Base-by-base conservation (phyloP, 2,329 filamentous ascomycete genomes). In the Aspergillus tanneri region DNA sequence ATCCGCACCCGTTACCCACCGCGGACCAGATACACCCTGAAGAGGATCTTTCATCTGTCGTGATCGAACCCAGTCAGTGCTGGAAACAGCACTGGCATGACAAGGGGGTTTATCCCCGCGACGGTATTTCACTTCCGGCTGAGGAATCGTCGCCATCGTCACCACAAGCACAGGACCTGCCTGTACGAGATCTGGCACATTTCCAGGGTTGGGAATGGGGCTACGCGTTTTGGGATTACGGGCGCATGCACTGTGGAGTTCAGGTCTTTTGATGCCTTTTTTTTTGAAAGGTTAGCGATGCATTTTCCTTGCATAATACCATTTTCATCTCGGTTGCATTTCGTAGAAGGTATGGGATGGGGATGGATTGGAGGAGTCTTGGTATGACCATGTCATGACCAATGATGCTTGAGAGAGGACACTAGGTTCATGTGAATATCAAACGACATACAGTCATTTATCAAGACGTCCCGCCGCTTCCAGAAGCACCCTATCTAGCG, bases 151-250 rank as follows among this genome's bases (percentile, higher is more conserved):
- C 30, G 37, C 32, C 3, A 14, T 22, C 14, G 44, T 43, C 16
- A 14, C 18, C 36, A 3, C 38, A 30, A 28, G 21, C 22, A 39
- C 23, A 47, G 30, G 24, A 47, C 48, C 10, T 34, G 7, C 19
- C 30, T 11, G n/a, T 18, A 9, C 30, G 30, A 9, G 30, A 34
- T 18, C 16, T 34, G 30, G 51, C 47, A 4, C 23, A 52, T 27
- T 44, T 43, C 12, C 22, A 44, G 12, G 52, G 52, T 2, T 53
- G 51, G 51, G 27, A 50, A 35, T 51, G 44, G 44, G 51, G 51
- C 2, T 53, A 50, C 92, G 70, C 85, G 85, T 3, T 78, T 85
- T 59, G 43, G 47, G 50, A 53, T 18, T 34, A 34, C 12, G 14
- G 19, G 30, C 7, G 7, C 11, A 34, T 34, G 30, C 30, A 28